A percentile compares a stretch with the other conserved stretches of the same genome.
phyloP scores from a whole-genome alignment of 2,329 filamentous ascomycete genomes.

The Aspergillaceae sp. region DNA sequence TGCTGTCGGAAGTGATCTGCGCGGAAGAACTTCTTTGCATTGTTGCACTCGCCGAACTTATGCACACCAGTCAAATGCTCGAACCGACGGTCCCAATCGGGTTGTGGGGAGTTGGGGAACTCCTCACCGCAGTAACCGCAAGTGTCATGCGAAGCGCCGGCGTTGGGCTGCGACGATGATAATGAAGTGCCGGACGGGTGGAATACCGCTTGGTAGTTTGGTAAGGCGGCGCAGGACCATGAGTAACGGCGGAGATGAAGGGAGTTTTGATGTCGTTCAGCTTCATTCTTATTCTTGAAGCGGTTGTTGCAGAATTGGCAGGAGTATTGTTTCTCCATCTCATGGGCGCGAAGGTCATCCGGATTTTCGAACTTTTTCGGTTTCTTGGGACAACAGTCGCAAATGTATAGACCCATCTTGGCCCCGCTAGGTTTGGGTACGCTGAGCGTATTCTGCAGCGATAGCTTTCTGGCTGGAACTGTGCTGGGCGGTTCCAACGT shows the following conservation, averaged over 20 bases:
- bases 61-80: conserved; percentile 84
- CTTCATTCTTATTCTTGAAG: conserved; percentile 99
- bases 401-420: conserved; percentile 58
- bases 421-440: conserved; percentile 26
- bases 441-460: conserved; percentile 29
- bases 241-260: conserved; percentile 86
- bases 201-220: conserved; percentile 70
- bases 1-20: conserved; percentile 98
- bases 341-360: conserved; percentile 77
- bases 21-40: conserved; percentile 94
- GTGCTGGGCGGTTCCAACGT: conserved; percentile 33
- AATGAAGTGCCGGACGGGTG: conserved; percentile 51
- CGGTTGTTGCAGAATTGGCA: conserved; percentile 88
- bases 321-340: conserved; percentile 92
- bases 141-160: conserved; percentile 49
- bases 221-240: conserved; percentile 88
- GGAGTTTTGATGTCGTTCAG: conserved; percentile 91
- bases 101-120: conserved; percentile 63
- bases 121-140: conserved; percentile 96
- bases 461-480: conserved; percentile 39
- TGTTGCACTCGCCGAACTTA: conserved; percentile 97
- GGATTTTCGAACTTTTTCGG: conserved; percentile 86
- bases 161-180: conserved; percentile 20
- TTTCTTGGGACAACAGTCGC: conserved; percentile 94
- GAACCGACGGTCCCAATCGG: conserved; percentile 80